phyloP scores from a whole-genome alignment of 2,329 filamentous ascomycete genomes.

The Aspergillus tamarii region DNA sequence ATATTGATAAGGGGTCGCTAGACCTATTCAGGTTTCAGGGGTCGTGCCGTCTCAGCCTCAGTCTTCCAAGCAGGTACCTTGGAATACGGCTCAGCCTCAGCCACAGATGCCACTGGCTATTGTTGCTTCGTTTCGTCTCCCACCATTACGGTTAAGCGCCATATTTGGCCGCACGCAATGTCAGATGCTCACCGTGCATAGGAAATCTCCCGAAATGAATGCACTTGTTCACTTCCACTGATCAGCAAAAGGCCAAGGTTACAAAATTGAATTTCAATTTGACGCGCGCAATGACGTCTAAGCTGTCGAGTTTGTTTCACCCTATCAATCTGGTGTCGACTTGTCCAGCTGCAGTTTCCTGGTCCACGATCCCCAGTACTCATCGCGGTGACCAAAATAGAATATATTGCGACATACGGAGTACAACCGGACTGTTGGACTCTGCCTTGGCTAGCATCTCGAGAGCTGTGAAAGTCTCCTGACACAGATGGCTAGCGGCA shows the following conservation, averaged over 20 bases:
- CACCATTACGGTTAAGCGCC: slow-evolving; percentile 9
- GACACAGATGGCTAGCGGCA: not conserved
- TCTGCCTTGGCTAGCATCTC: not conserved
- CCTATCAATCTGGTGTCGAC: not conserved
- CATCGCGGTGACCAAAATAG: not conserved
- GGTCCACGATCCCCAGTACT: not conserved
- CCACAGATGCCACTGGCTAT: slow-evolving; percentile 14
- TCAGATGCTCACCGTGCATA: not conserved
- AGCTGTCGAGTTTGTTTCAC: not conserved
- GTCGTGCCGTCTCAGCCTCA: slow-evolving; percentile 20
- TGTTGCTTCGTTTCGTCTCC: slow-evolving; percentile 8
- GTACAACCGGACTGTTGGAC: not conserved
- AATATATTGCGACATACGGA: not conserved
- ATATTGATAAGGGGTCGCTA: slow-evolving; percentile 11
- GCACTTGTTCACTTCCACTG: not conserved
- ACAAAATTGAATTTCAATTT: not conserved
- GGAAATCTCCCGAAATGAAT: not conserved
- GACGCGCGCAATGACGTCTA: not conserved
- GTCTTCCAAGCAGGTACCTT: not conserved
- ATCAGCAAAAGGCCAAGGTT: not conserved
- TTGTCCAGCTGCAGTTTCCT: too few relatives aligned
- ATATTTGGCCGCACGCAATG: slow-evolving; percentile 10
- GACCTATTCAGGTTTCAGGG: slow-evolving; percentile 14
- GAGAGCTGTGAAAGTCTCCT: not conserved
- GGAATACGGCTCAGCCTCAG: slow-evolving; percentile 20